Base-by-base conservation (phyloP, 345 rosid species). In the Acer negundo region DNA sequence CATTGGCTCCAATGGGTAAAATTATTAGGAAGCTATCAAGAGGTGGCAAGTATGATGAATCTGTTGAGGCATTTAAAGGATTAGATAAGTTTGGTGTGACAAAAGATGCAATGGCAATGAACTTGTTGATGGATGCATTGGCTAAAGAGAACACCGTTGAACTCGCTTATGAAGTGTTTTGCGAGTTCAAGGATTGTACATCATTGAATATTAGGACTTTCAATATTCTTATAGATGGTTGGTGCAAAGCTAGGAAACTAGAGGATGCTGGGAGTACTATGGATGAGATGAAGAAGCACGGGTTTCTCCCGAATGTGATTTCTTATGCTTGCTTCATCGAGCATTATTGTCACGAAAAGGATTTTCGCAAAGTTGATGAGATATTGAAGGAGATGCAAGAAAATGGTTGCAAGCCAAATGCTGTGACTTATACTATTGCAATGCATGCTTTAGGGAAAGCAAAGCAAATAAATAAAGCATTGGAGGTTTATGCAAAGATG, bases 391-490 rank as follows among this genome's bases (percentile, higher is more conserved):
- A 95, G 80, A 95, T 93, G 98, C 24, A 89, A 77, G 85, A 83
- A 76, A 86, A 78, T 12, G 89, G 92, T 73, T 86, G 87, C 84
- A 84, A 55, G 6, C 94, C 99, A 20, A 93, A 79, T 80, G 81
- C 74, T 0, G 84, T 90, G 46, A 89, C 95, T 40, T 90, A 87
- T 53, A 95, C 97, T 3, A 89, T 90, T 47, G 56, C 86, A 71
- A 89, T 93, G 92, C 97, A 87, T 80, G 91, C 88, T 78, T 76
- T 88, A 70, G 98, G 96, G 8, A 93, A 90, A 79, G 87, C 91
- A 53, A 90, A 82, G 81, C 91, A 87, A 77, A 79, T 90, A 77
- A 82, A 79, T 47, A 90, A 87, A 80, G 96, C 93, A 24, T 75
- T 92, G 81, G 90, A 83, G 70, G 82, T 95, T 3, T 93, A 90